Conservation (phyloP, 108 stramenopile genomes). For the Chaetoceros tenuissimus region DNA sequence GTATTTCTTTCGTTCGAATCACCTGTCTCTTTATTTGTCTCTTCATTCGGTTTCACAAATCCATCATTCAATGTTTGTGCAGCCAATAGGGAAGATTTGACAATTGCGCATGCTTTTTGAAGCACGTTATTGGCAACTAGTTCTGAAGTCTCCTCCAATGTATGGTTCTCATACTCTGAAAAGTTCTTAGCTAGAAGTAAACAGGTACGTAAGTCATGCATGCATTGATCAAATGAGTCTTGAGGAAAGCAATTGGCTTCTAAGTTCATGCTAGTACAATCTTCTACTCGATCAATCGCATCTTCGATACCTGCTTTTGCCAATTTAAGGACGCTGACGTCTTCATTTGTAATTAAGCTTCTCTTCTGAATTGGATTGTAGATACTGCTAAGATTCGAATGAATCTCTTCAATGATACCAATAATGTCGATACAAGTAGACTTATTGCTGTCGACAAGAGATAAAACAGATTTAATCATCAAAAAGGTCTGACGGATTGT, state of each 20-base stretch:
- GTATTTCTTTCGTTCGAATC: background rate
- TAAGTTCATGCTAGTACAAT: background rate
- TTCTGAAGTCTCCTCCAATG: background rate
- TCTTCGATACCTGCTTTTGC: background rate
- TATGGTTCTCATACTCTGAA: background rate
- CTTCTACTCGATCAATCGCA: background rate
- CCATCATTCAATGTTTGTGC: constrained; percentile 24
- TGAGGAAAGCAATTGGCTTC: constrained; percentile 6
- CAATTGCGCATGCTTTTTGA: background rate
- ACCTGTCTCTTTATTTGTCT: background rate
- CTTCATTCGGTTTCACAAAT: constrained; percentile 15
- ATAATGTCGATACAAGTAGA: background rate
- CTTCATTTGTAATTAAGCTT: background rate
- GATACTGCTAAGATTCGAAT: background rate
- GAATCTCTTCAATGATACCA: background rate
- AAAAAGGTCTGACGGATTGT: background rate
- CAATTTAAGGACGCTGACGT: background rate
- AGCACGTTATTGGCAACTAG: background rate
- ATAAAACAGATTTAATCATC: background rate
- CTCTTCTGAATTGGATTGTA: background rate
- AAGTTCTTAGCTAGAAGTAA: no score
- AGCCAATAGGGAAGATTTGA: constrained; percentile 13
- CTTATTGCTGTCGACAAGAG: background rate
- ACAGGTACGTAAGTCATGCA: constrained; percentile 8
- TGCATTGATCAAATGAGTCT: constrained; percentile 19